These are phyloP conservation scores for Arthroderma sp. DNA, from an alignment of 2,329 filamentous ascomycete species.

Conservation along the genomic window DNA sequence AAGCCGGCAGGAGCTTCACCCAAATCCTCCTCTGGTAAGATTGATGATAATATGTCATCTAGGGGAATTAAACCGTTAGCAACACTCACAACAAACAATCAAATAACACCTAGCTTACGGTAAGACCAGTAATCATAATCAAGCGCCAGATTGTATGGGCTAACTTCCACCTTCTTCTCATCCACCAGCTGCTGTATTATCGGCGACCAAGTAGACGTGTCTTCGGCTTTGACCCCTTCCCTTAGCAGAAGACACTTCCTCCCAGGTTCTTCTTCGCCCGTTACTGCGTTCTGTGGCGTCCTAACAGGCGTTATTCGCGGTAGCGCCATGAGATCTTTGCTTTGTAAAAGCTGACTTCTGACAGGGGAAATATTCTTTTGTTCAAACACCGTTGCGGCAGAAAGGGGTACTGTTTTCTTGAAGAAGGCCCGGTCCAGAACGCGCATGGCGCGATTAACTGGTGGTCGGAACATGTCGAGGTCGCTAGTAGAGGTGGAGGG, in stretches of 20 bases:
- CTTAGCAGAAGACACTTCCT: slow-evolving; percentile 28
- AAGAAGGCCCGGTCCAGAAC: slow-evolving; percentile 76
- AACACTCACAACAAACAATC: background rate
- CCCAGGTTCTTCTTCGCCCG: slow-evolving; percentile 24
- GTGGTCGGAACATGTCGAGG: slow-evolving; percentile 56
- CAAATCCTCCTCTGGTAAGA: slow-evolving; percentile 67
- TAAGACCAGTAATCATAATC: slow-evolving; percentile 82
- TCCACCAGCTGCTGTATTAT: slow-evolving; percentile 56
- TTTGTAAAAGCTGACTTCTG: slow-evolving; percentile 51
- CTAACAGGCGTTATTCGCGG: slow-evolving; percentile 53
- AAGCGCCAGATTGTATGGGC: slow-evolving; percentile 63
- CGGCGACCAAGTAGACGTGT: slow-evolving; percentile 57
- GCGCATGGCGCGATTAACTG: slow-evolving; percentile 65
- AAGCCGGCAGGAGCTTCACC: slow-evolving; percentile 77
- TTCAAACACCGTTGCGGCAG: slow-evolving; percentile 67
- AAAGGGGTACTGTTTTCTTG: slow-evolving; percentile 57
- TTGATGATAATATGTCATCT: slow-evolving; percentile 71
- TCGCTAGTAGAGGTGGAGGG: background rate
- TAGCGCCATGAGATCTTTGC: slow-evolving; percentile 51
- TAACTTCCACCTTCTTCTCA: slow-evolving; percentile 53
- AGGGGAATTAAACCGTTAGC: slow-evolving; percentile 6
- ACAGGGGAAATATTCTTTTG: slow-evolving; percentile 60
- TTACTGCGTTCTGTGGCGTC: slow-evolving; percentile 43
- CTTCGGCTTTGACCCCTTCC: slow-evolving; percentile 26
- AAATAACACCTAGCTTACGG: slow-evolving; percentile 36